These are phyloP conservation scores for Omphalea diandra DNA, from an alignment of 441 rosid genomes.

Conservation along the genomic window DNA sequence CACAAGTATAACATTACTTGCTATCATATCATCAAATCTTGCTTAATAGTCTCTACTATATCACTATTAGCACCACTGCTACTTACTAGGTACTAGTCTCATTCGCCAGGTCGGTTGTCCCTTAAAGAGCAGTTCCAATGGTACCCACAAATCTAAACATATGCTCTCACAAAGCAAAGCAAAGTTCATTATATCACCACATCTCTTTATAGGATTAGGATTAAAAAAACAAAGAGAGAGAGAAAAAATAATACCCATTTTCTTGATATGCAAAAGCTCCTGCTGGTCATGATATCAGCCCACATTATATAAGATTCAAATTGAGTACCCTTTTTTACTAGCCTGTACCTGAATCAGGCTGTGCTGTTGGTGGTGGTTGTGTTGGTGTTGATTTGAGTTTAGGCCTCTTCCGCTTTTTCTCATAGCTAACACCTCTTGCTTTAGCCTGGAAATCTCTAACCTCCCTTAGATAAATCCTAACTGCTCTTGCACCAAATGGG, in stretches of 20 bases:
- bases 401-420: conserved; percentile 77
- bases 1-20: conserved; percentile 3
- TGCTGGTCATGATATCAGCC: conserved; percentile 7
- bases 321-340: conserved; percentile 17
- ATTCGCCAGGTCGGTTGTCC: conserved; percentile 19
- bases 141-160: conserved; percentile 28
- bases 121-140: conserved; percentile 20
- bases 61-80: conserved; percentile 4
- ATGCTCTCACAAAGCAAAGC: conserved; percentile 21
- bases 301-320: conserved; percentile 1
- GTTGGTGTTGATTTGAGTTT: conserved; percentile 38
- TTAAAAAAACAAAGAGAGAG: neutral
- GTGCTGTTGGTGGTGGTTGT: conserved; percentile 19
- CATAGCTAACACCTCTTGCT: conserved; percentile 81
- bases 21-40: conserved; percentile 3
- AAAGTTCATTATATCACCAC: conserved; percentile 17
- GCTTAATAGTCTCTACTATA: neutral
- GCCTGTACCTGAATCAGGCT: conserved; percentile 35
- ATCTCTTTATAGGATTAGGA: neutral
- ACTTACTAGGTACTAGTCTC: conserved; percentile 9
- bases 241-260: neutral
- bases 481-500: conserved; percentile 80
- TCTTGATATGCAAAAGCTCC: conserved; percentile 18
- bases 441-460: conserved; percentile 84
- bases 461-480: conserved; percentile 71